These are phyloP conservation scores for Byssoonygena ceratinophila DNA, from an alignment of 2,329 filamentous ascomycete species.

Conservation along the genomic window DNA sequence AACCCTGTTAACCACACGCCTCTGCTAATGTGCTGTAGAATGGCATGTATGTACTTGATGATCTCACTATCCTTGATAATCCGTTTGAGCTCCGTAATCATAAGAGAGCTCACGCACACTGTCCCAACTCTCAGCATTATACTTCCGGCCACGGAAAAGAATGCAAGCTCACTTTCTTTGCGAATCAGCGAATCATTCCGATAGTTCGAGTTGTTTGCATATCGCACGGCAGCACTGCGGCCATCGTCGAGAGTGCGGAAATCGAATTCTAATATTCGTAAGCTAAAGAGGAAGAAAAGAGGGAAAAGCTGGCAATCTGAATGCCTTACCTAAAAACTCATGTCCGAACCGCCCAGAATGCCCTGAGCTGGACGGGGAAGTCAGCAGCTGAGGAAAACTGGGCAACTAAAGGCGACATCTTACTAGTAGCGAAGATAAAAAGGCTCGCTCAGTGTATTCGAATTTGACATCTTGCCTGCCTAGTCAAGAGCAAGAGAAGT, in stretches of 20 bases:
- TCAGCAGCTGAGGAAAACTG: conserved; percentile 35
- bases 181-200: conserved; percentile 96
- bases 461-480: conserved; percentile 21
- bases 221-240: conserved; percentile 82
- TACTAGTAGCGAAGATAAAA: conserved; percentile 99
- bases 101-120: conserved; percentile 92
- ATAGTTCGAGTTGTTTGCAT: conserved; percentile 99
- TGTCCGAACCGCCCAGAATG: conserved; percentile 96
- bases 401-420: conserved; percentile 30
- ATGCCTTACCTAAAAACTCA: conserved; percentile 74
- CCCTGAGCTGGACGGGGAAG: conserved; percentile 59
- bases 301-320: background rate
- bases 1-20: conserved; percentile 20
- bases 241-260: conserved; percentile 88
- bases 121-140: conserved; percentile 19
- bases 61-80: conserved; percentile 98
- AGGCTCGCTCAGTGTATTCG: conserved; percentile 52
- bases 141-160: background rate
- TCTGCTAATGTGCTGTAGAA: background rate
- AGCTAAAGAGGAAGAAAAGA: conserved; percentile 4
- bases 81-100: conserved; percentile 89
- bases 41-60: conserved; percentile 59
- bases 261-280: conserved; percentile 65
- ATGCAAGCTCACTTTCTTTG: conserved; percentile 76
- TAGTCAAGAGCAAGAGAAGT: background rate